These are phyloP conservation scores for Microdochium trichocladiopsis DNA, from an alignment of 2,329 filamentous ascomycete species.

Conservation along the genomic window DNA sequence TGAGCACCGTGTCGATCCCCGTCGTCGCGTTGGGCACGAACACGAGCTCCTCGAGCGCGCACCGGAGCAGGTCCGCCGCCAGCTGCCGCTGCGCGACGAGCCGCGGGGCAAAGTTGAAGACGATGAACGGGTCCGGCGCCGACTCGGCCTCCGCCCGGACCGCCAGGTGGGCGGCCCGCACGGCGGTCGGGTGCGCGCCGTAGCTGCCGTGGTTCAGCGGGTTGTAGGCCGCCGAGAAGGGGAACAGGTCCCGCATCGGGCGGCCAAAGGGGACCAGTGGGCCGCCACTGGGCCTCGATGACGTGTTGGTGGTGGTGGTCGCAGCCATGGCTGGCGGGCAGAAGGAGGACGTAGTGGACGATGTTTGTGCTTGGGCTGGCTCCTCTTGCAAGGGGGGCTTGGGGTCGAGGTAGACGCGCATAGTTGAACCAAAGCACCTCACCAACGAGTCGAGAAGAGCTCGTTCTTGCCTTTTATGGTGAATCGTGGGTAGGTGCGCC, in stretches of 20 bases:
- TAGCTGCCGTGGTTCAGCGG: conserved; percentile 23
- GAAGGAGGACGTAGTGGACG: background rate
- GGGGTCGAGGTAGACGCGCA: background rate
- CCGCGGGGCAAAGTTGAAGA: conserved; percentile 12
- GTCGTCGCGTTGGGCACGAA: conserved; percentile 62
- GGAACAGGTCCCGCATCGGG: conserved; percentile 19
- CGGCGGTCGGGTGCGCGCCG: conserved; percentile 13
- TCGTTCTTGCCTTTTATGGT: too few relatives aligned
- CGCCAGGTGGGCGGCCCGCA: conserved; percentile 11
- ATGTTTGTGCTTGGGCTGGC: background rate
- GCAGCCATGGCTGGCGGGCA: background rate
- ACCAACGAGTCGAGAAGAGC: too few relatives aligned
- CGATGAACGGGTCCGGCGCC: conserved; percentile 20
- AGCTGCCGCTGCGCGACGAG: conserved; percentile 10
- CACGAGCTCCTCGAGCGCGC: conserved; percentile 28
- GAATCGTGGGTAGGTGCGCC: too few relatives aligned
- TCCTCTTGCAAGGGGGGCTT: background rate
- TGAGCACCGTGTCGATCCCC: conserved; percentile 54
- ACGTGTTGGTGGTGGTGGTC: background rate
- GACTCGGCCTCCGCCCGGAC: conserved; percentile 14
- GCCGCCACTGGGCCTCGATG: too few relatives aligned
- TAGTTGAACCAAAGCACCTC: background rate
- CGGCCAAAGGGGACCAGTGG: conserved; percentile 16
- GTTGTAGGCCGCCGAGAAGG: conserved; percentile 17
- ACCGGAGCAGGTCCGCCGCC: conserved; percentile 9